phyloP scores from a whole-genome alignment of 2,329 filamentous ascomycete genomes.

The Colletotrichum incanum region DNA sequence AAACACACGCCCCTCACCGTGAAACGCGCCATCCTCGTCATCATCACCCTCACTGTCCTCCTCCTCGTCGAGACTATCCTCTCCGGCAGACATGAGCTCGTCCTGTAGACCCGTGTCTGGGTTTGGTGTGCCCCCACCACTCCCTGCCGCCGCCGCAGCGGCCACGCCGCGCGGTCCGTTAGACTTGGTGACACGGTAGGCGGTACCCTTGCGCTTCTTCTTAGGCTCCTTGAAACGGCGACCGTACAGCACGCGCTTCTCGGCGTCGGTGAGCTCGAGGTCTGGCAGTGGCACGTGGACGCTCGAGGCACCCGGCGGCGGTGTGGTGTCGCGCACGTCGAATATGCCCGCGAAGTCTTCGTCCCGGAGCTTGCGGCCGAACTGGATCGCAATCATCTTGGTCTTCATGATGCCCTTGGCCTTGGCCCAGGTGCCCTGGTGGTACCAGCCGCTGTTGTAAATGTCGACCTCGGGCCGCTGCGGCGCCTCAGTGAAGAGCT shows the following conservation, averaged over 20 bases:
- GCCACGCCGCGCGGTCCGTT: constrained; percentile 34
- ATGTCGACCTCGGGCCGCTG: constrained; percentile 73
- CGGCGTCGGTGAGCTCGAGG: constrained; percentile 56
- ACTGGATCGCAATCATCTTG: constrained; percentile 81
- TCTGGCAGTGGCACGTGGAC: constrained; percentile 58
- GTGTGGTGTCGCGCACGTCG: constrained; percentile 54
- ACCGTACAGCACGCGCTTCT: constrained; percentile 54
- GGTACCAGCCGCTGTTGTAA: constrained; percentile 84
- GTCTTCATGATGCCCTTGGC: constrained; percentile 89
- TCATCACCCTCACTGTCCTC: constrained; percentile 51
- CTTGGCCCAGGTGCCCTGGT: constrained; percentile 86
- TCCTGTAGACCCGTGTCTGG: constrained; percentile 27
- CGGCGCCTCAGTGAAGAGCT: constrained; percentile 76
- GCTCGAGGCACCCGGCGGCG: constrained; percentile 46
- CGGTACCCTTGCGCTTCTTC: constrained; percentile 45
- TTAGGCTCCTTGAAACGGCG: constrained; percentile 49
- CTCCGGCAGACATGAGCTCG: constrained; percentile 31
- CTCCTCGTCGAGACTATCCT: constrained; percentile 51
- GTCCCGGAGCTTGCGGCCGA: constrained; percentile 66
- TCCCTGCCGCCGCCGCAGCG: constrained; percentile 27
- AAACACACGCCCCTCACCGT: constrained; percentile 41
- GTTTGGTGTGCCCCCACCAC: neutral
- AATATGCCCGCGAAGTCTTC: constrained; percentile 63
- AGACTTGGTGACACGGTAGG: constrained; percentile 44
- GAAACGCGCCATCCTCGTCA: constrained; percentile 45